Evolutionary conservation across 2,329 filamentous ascomycete genomes (phyloP).

Genomic region (Sordariomycetes sp.): DNA sequence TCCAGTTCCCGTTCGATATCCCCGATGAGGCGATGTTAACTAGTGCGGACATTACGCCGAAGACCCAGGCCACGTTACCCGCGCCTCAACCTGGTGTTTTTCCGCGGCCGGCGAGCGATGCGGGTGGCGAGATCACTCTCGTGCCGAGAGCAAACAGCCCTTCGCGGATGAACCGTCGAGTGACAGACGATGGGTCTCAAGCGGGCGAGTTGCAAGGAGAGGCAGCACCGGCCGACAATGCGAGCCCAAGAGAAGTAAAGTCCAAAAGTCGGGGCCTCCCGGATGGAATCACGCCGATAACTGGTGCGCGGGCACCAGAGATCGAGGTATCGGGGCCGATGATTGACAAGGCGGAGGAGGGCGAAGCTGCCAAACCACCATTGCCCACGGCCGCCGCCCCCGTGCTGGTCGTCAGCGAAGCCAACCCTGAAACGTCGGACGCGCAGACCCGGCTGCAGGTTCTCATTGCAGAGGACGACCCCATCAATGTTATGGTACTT

Average conservation of each 20-base stretch:
- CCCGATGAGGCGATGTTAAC: slow-evolving; percentile 22
- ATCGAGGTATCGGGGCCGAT: not conserved
- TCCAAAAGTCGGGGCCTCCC: not conserved
- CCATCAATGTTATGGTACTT: slow-evolving; percentile 72
- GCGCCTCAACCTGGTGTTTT: not conserved
- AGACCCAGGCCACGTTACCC: not conserved
- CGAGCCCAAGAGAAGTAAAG: not conserved
- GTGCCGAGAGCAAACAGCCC: not conserved
- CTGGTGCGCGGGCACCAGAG: not conserved
- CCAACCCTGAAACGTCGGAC: not conserved
- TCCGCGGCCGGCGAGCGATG: not conserved
- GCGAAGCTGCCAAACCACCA: not conserved
- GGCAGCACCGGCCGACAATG: not conserved
- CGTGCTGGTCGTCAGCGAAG: not conserved
- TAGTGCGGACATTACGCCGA: slow-evolving; percentile 9
- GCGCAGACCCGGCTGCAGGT: slow-evolving; percentile 34
- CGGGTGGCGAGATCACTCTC: not conserved
- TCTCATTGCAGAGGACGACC: slow-evolving; percentile 77
- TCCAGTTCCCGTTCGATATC: slow-evolving; percentile 64
- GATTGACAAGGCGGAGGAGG: not conserved
- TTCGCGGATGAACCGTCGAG: not conserved
- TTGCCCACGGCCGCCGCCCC: not conserved
- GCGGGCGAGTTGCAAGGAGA: not conserved
- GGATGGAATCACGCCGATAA: not conserved
- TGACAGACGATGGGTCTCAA: not conserved